Percentiles rank a stretch among this genome's conserved stretches.
These are phyloP conservation scores for Lecanoromycetidae sp. DNA, from an alignment of 2,329 filamentous ascomycete species.

Conservation along the genomic window DNA sequence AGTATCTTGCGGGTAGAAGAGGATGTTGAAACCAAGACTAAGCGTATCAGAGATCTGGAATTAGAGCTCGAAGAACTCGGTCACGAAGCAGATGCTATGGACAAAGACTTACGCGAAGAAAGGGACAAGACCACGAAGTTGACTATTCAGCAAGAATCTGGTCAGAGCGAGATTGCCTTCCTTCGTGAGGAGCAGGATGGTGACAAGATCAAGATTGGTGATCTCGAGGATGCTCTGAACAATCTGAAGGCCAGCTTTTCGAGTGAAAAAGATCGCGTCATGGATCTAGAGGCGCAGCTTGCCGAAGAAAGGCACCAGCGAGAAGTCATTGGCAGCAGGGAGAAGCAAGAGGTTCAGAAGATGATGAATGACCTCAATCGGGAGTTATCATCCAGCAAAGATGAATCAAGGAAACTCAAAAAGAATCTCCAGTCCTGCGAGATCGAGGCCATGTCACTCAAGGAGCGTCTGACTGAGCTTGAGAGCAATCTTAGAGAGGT, in stretches of 20 bases:
- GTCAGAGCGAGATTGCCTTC: constrained; percentile 88
- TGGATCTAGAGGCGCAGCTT: constrained; percentile 63
- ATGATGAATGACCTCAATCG: constrained; percentile 85
- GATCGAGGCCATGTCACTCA: constrained; percentile 81
- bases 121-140: constrained; percentile 81
- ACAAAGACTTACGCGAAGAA: constrained; percentile 69
- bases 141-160: constrained; percentile 82
- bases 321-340: constrained; percentile 72
- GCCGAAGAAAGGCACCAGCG: constrained; percentile 71
- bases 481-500: constrained; percentile 80
- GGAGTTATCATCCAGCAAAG: constrained; percentile 68
- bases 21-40: constrained; percentile 66
- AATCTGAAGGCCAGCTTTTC: constrained; percentile 67
- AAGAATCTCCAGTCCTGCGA: constrained; percentile 75
- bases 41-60: constrained; percentile 71
- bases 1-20: constrained; percentile 79
- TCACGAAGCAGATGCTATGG: constrained; percentile 72
- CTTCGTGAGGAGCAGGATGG: constrained; percentile 90
- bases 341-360: constrained; percentile 91
- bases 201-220: constrained; percentile 96
- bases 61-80: constrained; percentile 73
- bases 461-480: constrained; percentile 77
- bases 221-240: constrained; percentile 73
- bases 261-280: constrained; percentile 67
- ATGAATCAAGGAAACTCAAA: constrained; percentile 69